Base-by-base conservation (phyloP, 1,284 basidiomycete species). In the Inonotus obliquus region DNA sequence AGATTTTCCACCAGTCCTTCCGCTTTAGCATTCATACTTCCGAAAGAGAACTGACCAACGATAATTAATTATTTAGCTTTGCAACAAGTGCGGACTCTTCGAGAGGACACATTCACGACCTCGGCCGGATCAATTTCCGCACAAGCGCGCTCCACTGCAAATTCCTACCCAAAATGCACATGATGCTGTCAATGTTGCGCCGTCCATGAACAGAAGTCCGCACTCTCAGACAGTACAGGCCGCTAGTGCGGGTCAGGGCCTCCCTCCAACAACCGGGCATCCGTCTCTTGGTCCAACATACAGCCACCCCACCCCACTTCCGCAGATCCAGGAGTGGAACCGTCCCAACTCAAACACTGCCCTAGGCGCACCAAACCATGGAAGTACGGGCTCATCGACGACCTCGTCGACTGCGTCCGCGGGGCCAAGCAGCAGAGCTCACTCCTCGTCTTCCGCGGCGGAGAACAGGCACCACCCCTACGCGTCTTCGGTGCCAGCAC, bases 1-100 rank as follows among this genome's bases (percentile, higher is more conserved):
- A 44, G n/a, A 21, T 1, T 44, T 44, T 44, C 41, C 41, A 21
- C 41, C 19, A 7, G 41, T 13, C 56, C 38, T 56, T 49, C 39
- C 56, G 48, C 59, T 10, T 35, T 59, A 17, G 27, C 21, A 23
- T 38, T 54, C 41, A n/a, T 54, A 35, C 35, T 41, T 38, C 59
- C 35, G 53, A 53, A 48, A 38, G 19, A 59, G 27, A 54, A 62
- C 23, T 44, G 27, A 25, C 23, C 17, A 21, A 21, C 4, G 7
- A 14, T 54, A 61, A 44, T 27, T 57, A 25, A 47, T 44, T 61
- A 38, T 21, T 38, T 56, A 91, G 88, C 79, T 92, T n/a, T 92
- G 89, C 77, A 92, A 92, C 79, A 92, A 92, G 70, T 92, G 89
- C 69, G 89, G 89, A 23, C 75, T 92, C 9, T 92, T 92, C 68